Base-by-base conservation (phyloP, 2,329 filamentous ascomycete species). In the Aspergillus felis region DNA sequence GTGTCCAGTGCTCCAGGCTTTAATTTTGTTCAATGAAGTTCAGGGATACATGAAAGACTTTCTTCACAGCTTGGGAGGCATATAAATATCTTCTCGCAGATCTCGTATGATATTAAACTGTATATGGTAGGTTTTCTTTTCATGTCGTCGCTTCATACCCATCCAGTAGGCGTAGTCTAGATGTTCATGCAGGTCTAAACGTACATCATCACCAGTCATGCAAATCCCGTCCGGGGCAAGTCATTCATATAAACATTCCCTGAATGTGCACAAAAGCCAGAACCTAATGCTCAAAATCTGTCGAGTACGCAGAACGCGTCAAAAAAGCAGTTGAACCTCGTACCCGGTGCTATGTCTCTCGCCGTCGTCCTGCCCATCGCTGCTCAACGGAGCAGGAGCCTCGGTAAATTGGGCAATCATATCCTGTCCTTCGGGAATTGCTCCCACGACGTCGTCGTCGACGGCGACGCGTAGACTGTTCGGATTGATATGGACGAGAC, bases 351-450 rank as follows among this genome's bases (percentile, higher is more conserved):
- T 38, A 6, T 7, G 5, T 17, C 5, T 5, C 20, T 10, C 20
- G 8, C 8, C n/a, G 20, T 46, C 42, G 20, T 9, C 22, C 42
- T 46, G 8, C 4, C n/a, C 42, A 4, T 46, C 20, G 22, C 42
- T 12, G 42, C 22, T 24, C 10, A 24, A 6, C 10, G 5, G n/a
- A 46, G n/a, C 22, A 46, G 42, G 42, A 14, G 24, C 20, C 22
- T 46, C 8, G 10, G 20, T 10, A 10, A 46, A 22, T 46, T 46
- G 8, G 17, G 82, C 83, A 25, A 81, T 78, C 87, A 96, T 92
- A 67, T 95, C 91, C 72, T 96, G 90, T 32, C 91, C 91, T 76
- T 97, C 92, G 3, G 85, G 83, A 50, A 96, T 79, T 71, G 91
- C 87, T 48, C 82, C 82, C 22, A 96, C 84, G 51, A 92, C 86